phyloP scores from a whole-genome alignment of 306 rosid genomes.

The Delonix regia region DNA sequence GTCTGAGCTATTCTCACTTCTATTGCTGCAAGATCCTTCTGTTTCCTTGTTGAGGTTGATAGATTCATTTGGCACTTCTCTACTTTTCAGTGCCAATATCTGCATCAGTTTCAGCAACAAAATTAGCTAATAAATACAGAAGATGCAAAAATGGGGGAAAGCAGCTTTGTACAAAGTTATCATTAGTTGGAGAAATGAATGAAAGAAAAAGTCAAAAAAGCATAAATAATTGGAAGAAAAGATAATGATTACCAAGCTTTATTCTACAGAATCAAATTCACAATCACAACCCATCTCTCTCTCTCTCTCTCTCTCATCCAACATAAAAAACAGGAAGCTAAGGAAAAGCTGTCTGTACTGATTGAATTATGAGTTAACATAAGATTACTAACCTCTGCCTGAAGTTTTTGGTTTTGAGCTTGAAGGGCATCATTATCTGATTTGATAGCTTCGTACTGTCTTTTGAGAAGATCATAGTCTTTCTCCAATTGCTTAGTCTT shows the following conservation, averaged over 20 bases:
- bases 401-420: slow-evolving; percentile 74
- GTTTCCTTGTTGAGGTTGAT: slow-evolving; percentile 90
- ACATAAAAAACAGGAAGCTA: slow-evolving; percentile 17
- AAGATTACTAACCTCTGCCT: slow-evolving; percentile 56
- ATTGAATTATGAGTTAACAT: not conserved
- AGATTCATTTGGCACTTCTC: slow-evolving; percentile 79
- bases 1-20: slow-evolving; percentile 92
- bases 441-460: slow-evolving; percentile 75
- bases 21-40: slow-evolving; percentile 87
- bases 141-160: slow-evolving; percentile 32
- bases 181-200: slow-evolving; percentile 36
- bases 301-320: not conserved
- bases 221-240: slow-evolving; percentile 23
- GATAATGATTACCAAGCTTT: slow-evolving; percentile 38
- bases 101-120: slow-evolving; percentile 33
- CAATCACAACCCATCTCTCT: slow-evolving; percentile 4
- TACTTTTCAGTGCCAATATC: slow-evolving; percentile 84
- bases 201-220: slow-evolving; percentile 37
- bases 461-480: slow-evolving; percentile 75
- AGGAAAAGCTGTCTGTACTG: not conserved
- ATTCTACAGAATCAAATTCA: slow-evolving; percentile 28
- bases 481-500: slow-evolving; percentile 85
- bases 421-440: slow-evolving; percentile 73
- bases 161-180: slow-evolving; percentile 36
- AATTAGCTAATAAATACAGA: slow-evolving; percentile 26